Evolutionary conservation across 106 monocot species (phyloP), one percentile per base, ranked within the genome.

Genomic region (Acorus calamus): DNA sequence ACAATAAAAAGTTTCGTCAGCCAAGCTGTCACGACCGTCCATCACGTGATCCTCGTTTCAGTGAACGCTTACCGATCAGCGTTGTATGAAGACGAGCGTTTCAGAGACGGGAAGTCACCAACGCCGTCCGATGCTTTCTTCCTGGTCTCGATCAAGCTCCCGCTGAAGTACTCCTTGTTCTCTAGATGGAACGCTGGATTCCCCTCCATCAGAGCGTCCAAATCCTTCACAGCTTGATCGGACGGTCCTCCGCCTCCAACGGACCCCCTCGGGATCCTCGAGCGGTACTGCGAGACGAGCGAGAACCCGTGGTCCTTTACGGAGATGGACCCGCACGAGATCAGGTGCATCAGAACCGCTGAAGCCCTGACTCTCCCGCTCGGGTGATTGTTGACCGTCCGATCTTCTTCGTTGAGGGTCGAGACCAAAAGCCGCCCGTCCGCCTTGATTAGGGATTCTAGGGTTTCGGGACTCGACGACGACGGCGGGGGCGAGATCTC

Each of bases 401-500:
- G 77, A 8, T 82, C 28, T 28, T 28, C 28, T 28, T 28, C 65
- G 28, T 73, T 62, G 28, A 14, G 48, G 2, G 69, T 44, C 50
- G 60, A 56, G 41, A 41, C 80, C 7, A 71, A 14, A 42, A 42
- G 4, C 8, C 66, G 52, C 3, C 60, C 70, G 73, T 79, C 79
- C 48, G 79, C 57, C 53, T 81, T 84, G 53, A 75, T 77, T 12
- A 80, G 59, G 0, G 83, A 74, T 47, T 90, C 86, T 3, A 83
- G 69, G 2, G 79, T 87, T 10, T 92, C 92, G 44, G 87, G 74
- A 55, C 85, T 88, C 4, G 89, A 84, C 2, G 83, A 81, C 9
- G 94, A 93, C 51, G 78, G 78, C 11, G 93, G 93, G 1, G 93
- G 89, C 6, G 93, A 89, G 53, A 86, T 83, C 64, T 86, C 93